These are phyloP conservation scores for Starmera caribaea DNA, from an alignment of 805 yeast species.

Conservation along the genomic window DNA sequence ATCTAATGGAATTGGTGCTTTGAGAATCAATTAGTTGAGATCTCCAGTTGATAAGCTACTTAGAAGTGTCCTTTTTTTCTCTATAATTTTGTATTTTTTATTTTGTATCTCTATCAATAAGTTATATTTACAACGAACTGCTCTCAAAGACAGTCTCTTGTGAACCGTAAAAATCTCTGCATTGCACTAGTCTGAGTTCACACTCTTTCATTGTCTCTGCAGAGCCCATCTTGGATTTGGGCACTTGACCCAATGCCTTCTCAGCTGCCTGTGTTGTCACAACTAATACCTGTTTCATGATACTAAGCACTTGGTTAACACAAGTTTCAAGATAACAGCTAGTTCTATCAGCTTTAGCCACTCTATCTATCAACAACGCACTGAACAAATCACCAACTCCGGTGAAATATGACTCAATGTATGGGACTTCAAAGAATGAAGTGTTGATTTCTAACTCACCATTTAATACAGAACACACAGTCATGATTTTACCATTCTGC, in stretches of 20 bases:
- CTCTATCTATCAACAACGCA: conserved; percentile 62
- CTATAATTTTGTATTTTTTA: too few species aligned
- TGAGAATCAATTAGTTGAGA: too few species aligned
- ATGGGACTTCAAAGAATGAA: conserved; percentile 39
- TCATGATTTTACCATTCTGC: conserved; percentile 8
- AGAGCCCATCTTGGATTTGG: conserved; percentile 40
- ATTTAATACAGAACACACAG: conserved; percentile 10
- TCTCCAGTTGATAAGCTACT: too few species aligned
- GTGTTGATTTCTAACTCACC: conserved; percentile 2
- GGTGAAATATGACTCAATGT: conserved; percentile 74
- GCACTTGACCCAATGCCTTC: conserved; percentile 25
- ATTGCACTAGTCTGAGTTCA: conserved; percentile 62
- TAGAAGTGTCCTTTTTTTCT: too few species aligned
- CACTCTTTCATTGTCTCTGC: conserved; percentile 61
- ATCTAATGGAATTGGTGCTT: too few species aligned
- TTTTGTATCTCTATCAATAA: too few species aligned
- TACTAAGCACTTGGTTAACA: conserved; percentile 44
- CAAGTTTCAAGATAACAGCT: conserved; percentile 19
- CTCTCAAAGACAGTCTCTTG: too few species aligned
- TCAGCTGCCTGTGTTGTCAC: conserved; percentile 34
- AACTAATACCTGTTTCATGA: conserved; percentile 42
- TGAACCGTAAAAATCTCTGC: conserved; percentile 28
- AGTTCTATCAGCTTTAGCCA: conserved; percentile 21
- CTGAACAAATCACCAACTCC: conserved; percentile 94
- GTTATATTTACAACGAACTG: too few species aligned